A percentile compares a stretch with the other conserved stretches of the same genome.
Conservation (phyloP, 768 basidiomycete species). For the Lactarius hatsudake region DNA sequence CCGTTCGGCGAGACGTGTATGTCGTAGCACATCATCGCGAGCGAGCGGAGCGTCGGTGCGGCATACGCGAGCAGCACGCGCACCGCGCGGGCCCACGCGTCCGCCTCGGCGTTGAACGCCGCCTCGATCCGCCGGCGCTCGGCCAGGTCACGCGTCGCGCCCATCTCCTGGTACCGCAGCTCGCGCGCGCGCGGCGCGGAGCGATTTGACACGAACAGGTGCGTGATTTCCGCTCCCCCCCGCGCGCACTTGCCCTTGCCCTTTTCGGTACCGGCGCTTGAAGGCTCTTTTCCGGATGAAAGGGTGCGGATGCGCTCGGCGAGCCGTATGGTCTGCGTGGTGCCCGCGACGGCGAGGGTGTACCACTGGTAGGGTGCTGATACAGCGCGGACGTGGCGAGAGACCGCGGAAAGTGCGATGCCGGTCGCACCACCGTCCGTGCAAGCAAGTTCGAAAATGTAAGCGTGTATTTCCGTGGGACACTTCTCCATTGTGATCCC, state of each 20-base stretch:
- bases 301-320: constrained; percentile 22
- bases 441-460: constrained; percentile 45
- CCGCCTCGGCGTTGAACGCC: constrained; percentile 23
- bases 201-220: constrained; percentile 26
- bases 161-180: constrained; percentile 21
- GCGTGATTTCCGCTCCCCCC: constrained; percentile 6
- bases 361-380: constrained; percentile 42
- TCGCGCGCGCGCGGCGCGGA: constrained; percentile 15
- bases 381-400: constrained; percentile 41
- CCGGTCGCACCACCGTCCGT: constrained; percentile 40
- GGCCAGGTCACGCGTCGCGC: constrained; percentile 17
- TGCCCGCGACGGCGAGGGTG: constrained; percentile 38
- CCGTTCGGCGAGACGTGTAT: constrained; percentile 26
- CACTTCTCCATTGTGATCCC: constrained; percentile 29
- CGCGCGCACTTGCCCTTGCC: background rate
- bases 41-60: constrained; percentile 24
- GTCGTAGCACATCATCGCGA: constrained; percentile 27
- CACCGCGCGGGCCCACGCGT: constrained; percentile 20
- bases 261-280: background rate
- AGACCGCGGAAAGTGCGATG: constrained; percentile 40
- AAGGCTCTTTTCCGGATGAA: background rate
- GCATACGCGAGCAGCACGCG: constrained; percentile 24
- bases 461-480: constrained; percentile 46
- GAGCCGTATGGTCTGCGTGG: constrained; percentile 33
- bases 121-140: constrained; percentile 19